Conservation (phyloP, 805 yeast genomes). For the Vanderwaltozyma verrucispora region DNA sequence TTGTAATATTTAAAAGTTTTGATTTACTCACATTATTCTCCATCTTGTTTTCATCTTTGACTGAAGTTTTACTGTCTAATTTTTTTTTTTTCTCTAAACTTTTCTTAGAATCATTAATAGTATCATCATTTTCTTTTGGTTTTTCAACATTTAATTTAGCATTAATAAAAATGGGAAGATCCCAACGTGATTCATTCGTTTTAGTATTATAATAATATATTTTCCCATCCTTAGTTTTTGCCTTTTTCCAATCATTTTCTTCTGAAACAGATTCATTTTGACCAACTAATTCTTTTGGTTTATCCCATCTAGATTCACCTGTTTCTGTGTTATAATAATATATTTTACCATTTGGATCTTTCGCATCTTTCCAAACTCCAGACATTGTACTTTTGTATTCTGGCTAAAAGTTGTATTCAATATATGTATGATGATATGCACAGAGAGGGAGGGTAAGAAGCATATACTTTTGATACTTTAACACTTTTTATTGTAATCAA, state of each 20-base stretch:
- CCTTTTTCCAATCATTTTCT: constrained; percentile 46
- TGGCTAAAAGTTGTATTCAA: no score
- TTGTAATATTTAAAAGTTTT: constrained; percentile 20
- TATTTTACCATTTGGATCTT: constrained; percentile 52
- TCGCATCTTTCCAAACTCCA: constrained; percentile 49
- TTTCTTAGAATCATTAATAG: no score
- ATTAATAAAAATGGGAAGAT: constrained; percentile 39
- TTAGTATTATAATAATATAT: constrained; percentile 58
- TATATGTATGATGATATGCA: no score
- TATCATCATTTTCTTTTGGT: background rate
- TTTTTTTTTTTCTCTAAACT: no score
- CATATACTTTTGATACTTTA: no score
- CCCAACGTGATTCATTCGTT: constrained; percentile 72
- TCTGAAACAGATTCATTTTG: background rate
- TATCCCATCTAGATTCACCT: constrained; percentile 70
- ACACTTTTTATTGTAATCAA: no score
- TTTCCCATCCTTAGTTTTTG: constrained; percentile 54
- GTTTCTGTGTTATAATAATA: constrained; percentile 65
- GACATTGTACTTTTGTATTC: background rate
- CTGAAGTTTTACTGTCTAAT: no score
- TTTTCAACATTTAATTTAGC: background rate
- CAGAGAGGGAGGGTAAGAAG: no score
- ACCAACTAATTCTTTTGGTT: constrained; percentile 33
- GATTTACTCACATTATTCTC: constrained; percentile 8
- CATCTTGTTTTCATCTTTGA: background rate